These are phyloP conservation scores for Hymenoscyphus scutula DNA, from an alignment of 2,329 filamentous ascomycete genomes.

Conservation along the genomic window DNA sequence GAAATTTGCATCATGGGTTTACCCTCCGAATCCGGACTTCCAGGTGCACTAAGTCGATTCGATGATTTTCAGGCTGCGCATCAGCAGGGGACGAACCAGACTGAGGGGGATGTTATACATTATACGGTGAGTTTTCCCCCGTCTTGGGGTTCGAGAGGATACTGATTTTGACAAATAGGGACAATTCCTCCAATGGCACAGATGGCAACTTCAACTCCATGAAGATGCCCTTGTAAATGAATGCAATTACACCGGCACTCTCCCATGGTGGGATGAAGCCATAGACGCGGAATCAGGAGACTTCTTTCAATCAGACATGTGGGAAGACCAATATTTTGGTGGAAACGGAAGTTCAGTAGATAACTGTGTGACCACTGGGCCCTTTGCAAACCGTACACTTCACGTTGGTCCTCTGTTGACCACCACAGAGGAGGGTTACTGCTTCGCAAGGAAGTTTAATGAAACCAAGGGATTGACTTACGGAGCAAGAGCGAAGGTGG, in stretches of 20 bases:
- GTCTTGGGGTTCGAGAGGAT: too few species aligned
- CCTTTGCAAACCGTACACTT: constrained; percentile 19
- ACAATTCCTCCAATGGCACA: constrained; percentile 43
- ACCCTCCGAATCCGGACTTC: constrained; percentile 5
- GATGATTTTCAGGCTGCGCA: constrained; percentile 42
- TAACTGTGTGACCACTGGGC: constrained; percentile 10
- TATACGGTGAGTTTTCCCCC: constrained; percentile 13
- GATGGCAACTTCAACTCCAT: constrained; percentile 40
- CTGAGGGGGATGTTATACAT: constrained; percentile 32
- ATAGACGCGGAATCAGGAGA: constrained; percentile 17
- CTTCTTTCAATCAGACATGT: constrained; percentile 21
- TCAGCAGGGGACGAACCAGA: constrained; percentile 36
- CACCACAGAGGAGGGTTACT: constrained; percentile 14
- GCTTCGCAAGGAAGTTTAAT: constrained; percentile 13
- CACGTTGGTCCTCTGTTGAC: constrained; percentile 15
- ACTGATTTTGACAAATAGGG: constrained; percentile 15
- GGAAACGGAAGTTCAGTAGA: constrained; percentile 13
- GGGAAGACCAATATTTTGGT: constrained; percentile 15
- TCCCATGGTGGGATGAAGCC: constrained; percentile 20
- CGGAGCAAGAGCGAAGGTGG: constrained; percentile 7
- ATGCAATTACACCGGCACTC: constrained; percentile 36
- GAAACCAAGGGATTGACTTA: constrained; percentile 12
- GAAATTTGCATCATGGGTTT: constrained; percentile 19
- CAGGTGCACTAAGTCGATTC: constrained; percentile 35
- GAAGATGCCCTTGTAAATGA: constrained; percentile 41